Percentiles rank a stretch among this genome's conserved stretches.
Conservation (phyloP, 2,329 filamentous ascomycete species). For the Ceratocystis smalleyi region DNA sequence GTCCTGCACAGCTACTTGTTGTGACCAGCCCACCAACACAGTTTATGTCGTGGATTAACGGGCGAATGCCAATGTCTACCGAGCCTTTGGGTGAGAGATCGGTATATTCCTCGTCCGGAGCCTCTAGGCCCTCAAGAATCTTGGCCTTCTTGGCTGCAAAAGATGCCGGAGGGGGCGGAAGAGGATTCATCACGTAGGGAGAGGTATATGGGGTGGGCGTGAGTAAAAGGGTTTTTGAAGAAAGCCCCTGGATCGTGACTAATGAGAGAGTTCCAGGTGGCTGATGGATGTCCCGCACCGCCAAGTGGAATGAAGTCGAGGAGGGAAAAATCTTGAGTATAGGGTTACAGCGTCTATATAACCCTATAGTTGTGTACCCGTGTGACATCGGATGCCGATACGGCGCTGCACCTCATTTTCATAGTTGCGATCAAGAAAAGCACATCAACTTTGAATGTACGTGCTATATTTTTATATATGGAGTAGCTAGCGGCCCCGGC, state of each 20-base stretch:
- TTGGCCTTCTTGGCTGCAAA: slow-evolving; percentile 51
- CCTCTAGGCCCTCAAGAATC: slow-evolving; percentile 55
- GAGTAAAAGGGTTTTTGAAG: neutral
- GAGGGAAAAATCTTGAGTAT: neutral
- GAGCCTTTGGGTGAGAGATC: slow-evolving; percentile 82
- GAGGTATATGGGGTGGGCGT: neutral
- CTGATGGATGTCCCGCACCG: neutral
- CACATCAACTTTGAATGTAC: too few relatives aligned
- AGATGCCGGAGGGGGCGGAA: slow-evolving; percentile 23
- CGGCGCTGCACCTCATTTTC: too few relatives aligned
- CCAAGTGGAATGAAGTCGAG: neutral
- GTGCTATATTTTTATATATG: neutral
- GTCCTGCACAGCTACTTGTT: slow-evolving; percentile 81
- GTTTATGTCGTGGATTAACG: slow-evolving; percentile 69
- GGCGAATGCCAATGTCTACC: slow-evolving; percentile 62
- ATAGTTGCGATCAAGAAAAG: too few relatives aligned
- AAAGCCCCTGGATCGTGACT: neutral
- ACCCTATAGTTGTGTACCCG: neutral
- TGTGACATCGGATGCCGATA: neutral
- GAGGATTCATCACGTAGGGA: slow-evolving; percentile 3
- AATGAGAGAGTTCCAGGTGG: neutral
- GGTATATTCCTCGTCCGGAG: slow-evolving; percentile 55
- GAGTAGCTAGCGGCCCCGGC: neutral
- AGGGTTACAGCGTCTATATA: neutral
- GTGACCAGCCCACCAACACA: slow-evolving; percentile 60